These are phyloP conservation scores for Microsporum audouinii DNA, from an alignment of 2,329 filamentous ascomycete genomes.

Conservation along the genomic window DNA sequence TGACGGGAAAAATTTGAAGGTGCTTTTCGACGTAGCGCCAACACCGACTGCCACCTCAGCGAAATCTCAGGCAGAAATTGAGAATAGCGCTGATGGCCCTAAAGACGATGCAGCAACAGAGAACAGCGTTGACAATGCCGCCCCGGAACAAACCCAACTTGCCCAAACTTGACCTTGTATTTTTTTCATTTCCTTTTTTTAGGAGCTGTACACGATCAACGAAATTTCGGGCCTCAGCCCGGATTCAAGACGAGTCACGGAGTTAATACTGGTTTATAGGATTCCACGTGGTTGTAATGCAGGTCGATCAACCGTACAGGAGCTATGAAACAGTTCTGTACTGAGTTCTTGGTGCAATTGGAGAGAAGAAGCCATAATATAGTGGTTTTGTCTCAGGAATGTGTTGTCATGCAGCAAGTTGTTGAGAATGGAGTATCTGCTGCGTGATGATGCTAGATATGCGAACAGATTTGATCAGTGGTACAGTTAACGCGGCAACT, in stretches of 20 bases:
- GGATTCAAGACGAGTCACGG: neutral
- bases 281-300: neutral
- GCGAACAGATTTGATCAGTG: neutral
- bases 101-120: neutral
- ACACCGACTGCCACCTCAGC: neutral
- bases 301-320: neutral
- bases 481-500: neutral
- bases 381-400: neutral
- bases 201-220: neutral
- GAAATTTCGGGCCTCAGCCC: neutral
- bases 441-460: neutral
- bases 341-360: neutral
- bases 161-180: neutral
- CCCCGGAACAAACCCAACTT: neutral
- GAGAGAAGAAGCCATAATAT: neutral
- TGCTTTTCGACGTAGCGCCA: conserved; percentile 33
- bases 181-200: neutral
- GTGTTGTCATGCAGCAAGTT: neutral
- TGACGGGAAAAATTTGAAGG: conserved; percentile 57
- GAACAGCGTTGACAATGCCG: neutral
- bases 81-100: conserved; percentile 7
- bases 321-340: neutral
- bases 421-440: neutral
- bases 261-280: neutral
- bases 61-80: conserved; percentile 1